These are phyloP conservation scores for Symbiotaphrina buchneri DNA, from an alignment of 495 filamentous ascomycete species.

Conservation along the genomic window DNA sequence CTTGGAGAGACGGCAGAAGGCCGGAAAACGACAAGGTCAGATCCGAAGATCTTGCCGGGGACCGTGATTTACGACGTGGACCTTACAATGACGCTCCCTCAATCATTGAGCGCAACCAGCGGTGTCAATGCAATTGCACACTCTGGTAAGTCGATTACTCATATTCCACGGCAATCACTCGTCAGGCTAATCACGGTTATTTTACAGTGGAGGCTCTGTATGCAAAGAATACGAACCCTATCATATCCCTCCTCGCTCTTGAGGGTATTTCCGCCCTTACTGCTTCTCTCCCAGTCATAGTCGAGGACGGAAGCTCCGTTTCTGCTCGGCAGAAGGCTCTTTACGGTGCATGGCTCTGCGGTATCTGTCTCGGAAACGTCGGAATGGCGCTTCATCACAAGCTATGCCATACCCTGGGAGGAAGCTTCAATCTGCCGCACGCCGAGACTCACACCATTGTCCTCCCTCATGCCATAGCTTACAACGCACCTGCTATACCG, in stretches of 20 bases:
- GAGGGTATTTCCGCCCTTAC: no score
- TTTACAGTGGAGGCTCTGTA: no score
- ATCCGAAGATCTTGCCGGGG: conserved; percentile 39
- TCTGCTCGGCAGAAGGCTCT: no score
- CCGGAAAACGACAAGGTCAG: conserved; percentile 37
- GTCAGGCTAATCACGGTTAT: no score
- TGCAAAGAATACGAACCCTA: no score
- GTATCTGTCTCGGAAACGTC: no score
- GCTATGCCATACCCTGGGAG: conserved; percentile 43
- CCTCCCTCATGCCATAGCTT: conserved; percentile 41
- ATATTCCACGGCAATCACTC: conserved; percentile 41
- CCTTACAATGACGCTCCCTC: conserved; percentile 40
- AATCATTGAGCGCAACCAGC: conserved; percentile 33
- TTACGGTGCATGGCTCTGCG: no score
- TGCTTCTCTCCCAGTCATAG: no score
- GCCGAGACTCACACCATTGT: conserved; percentile 49
- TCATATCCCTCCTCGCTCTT: no score
- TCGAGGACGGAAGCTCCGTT: no score
- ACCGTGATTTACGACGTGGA: conserved; percentile 51
- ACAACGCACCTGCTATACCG: conserved; percentile 40
- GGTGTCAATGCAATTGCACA: conserved; percentile 54
- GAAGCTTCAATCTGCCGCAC: conserved; percentile 46
- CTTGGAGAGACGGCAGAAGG: conserved; percentile 42
- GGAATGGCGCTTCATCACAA: no score
- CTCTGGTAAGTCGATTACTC: conserved; percentile 18